These are phyloP conservation scores for Podaxis mareebaensis DNA, from an alignment of 768 basidiomycete genomes.

Conservation along the genomic window DNA sequence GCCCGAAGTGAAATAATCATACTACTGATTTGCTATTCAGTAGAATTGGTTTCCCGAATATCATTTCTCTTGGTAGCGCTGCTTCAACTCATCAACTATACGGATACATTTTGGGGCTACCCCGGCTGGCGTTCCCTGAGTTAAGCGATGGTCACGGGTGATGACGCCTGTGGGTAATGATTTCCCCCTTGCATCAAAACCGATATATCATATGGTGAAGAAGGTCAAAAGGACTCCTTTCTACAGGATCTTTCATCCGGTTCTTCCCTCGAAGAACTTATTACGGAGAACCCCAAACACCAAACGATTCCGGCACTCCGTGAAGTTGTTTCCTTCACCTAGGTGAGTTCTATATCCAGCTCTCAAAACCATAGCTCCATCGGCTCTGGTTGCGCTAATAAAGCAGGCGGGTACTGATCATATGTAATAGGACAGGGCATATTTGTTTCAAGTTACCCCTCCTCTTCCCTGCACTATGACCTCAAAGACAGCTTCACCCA, in stretches of 20 bases:
- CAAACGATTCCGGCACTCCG: background rate
- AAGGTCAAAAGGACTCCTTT: background rate
- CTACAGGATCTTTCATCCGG: background rate
- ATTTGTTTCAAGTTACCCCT: background rate
- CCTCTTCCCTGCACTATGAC: conserved; percentile 1
- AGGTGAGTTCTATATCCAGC: background rate
- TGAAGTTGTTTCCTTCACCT: background rate
- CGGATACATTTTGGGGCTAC: background rate
- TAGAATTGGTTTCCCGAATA: background rate
- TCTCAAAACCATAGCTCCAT: background rate
- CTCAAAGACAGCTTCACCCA: background rate
- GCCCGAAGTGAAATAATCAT: background rate
- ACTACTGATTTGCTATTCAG: background rate
- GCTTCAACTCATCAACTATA: background rate
- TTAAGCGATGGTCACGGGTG: conserved; percentile 7
- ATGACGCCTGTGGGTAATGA: conserved; percentile 11
- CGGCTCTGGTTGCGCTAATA: background rate
- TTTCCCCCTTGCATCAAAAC: background rate
- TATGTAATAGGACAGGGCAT: background rate
- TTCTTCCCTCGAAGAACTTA: background rate
- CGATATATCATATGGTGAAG: background rate
- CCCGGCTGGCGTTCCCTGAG: background rate
- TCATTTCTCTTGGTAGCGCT: background rate
- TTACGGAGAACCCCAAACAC: background rate
- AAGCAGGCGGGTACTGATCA: background rate